Conservation (phyloP, 257 asterid species). For the Petrea volubilis region DNA sequence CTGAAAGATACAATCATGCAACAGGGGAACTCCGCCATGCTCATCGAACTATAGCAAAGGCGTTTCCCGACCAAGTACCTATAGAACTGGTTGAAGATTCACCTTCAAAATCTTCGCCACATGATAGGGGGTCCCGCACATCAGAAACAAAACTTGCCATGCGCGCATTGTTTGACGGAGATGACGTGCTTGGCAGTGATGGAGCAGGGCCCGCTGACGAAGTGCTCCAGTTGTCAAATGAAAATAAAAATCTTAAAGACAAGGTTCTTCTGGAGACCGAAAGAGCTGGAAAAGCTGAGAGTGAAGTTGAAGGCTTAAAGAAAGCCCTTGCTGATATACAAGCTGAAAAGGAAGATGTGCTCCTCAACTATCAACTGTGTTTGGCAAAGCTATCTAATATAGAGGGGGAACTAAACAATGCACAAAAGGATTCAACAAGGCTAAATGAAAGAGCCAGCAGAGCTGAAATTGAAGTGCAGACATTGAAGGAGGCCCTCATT, state of each 20-base stretch:
- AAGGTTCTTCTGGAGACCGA: slow-evolving; percentile 51
- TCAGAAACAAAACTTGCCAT: slow-evolving; percentile 43
- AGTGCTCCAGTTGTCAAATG: slow-evolving; percentile 41
- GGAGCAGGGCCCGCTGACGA: slow-evolving; percentile 35
- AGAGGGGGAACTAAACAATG: slow-evolving; percentile 55
- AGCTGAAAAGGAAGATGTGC: slow-evolving; percentile 64
- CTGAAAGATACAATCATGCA: slow-evolving; percentile 85
- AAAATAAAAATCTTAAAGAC: slow-evolving; percentile 53
- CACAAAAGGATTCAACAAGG: slow-evolving; percentile 49
- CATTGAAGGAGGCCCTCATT: slow-evolving; percentile 63
- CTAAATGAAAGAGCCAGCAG: slow-evolving; percentile 56
- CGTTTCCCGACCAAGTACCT: slow-evolving; percentile 82
- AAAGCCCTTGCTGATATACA: slow-evolving; percentile 48
- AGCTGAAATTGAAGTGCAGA: slow-evolving; percentile 68
- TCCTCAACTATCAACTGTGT: slow-evolving; percentile 70
- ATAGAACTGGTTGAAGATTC: slow-evolving; percentile 63
- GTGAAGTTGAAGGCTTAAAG: slow-evolving; percentile 55
- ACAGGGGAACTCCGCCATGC: slow-evolving; percentile 89
- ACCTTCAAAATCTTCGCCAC: slow-evolving; percentile 48
- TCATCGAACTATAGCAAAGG: slow-evolving; percentile 82
- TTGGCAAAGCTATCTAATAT: slow-evolving; percentile 48
- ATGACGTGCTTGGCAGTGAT: slow-evolving; percentile 36
- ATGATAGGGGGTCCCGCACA: slow-evolving; percentile 45
- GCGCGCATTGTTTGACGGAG: slow-evolving; percentile 41
- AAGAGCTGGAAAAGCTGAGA: slow-evolving; percentile 64